Evolutionary conservation across 345 rosid genomes (phyloP).

Genomic region (Crucihimalaya himalaica): DNA sequence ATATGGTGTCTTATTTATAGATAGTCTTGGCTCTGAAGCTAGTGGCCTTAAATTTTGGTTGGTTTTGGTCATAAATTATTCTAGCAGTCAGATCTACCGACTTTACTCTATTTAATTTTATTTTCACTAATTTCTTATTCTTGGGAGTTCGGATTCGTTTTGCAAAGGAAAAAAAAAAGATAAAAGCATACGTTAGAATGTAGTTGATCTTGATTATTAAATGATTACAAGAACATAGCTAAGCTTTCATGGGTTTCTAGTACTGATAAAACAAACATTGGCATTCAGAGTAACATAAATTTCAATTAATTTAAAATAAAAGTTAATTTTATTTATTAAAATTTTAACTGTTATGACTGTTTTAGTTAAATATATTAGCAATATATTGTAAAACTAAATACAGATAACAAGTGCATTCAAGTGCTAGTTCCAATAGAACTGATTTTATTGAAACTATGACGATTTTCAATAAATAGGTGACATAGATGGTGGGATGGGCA

Average conservation of each 20-base stretch:
- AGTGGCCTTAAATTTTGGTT: slow-evolving; percentile 30
- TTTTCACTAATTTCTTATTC: neutral
- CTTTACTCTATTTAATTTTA: neutral
- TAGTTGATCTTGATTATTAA: neutral
- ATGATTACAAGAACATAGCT: neutral
- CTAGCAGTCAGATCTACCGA: slow-evolving; percentile 39
- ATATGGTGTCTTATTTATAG: slow-evolving; percentile 24
- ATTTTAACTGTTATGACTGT: neutral
- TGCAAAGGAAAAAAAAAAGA: neutral
- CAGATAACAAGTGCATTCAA: neutral
- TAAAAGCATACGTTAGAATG: neutral
- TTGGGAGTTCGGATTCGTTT: neutral
- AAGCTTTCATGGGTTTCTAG: neutral
- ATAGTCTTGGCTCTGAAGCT: neutral
- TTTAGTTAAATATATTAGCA: neutral
- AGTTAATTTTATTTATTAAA: neutral
- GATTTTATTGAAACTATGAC: neutral
- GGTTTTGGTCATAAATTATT: slow-evolving; percentile 32
- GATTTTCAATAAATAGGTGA: neutral
- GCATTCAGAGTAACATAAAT: neutral
- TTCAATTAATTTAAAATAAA: too few relatives aligned
- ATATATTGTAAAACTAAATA: neutral
- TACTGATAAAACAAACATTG: neutral
- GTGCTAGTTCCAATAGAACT: neutral
- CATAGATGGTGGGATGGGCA: neutral